Conservation (phyloP, 441 rosid species). For the Euphorbia celastroides region DNA sequence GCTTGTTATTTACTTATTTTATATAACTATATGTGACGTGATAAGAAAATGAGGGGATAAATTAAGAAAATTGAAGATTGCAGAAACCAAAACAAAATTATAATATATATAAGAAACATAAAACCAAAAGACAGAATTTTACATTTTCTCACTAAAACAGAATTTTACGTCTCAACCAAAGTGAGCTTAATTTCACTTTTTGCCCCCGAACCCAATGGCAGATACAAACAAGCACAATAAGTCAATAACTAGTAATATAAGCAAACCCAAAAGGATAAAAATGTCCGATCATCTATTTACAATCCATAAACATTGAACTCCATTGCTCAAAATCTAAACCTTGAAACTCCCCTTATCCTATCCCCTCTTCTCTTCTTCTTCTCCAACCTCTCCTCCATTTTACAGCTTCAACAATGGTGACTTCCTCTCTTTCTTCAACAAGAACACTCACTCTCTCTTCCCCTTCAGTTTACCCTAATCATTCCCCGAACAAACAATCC, state of each 20-base stretch:
- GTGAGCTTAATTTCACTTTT: not conserved
- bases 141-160: too few relatives aligned
- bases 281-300: not conserved
- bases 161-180: not conserved
- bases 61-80: too few relatives aligned
- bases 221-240: too few relatives aligned
- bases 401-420: conserved; percentile 33
- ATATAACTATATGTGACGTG: too few relatives aligned
- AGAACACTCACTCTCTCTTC: conserved; percentile 30
- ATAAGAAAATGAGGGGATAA: too few relatives aligned
- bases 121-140: too few relatives aligned
- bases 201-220: not conserved
- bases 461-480: conserved; percentile 18
- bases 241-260: too few relatives aligned
- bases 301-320: too few relatives aligned
- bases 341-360: not conserved
- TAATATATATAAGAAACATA: too few relatives aligned
- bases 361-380: not conserved
- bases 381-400: not conserved
- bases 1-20: too few relatives aligned
- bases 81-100: too few relatives aligned
- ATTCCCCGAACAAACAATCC: conserved; percentile 12
- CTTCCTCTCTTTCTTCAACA: conserved; percentile 24
- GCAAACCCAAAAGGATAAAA: not conserved
- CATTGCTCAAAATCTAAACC: not conserved